These are phyloP conservation scores for Phytophthora pinifolia DNA, from an alignment of 352 stramenopile genomes.

Conservation along the genomic window DNA sequence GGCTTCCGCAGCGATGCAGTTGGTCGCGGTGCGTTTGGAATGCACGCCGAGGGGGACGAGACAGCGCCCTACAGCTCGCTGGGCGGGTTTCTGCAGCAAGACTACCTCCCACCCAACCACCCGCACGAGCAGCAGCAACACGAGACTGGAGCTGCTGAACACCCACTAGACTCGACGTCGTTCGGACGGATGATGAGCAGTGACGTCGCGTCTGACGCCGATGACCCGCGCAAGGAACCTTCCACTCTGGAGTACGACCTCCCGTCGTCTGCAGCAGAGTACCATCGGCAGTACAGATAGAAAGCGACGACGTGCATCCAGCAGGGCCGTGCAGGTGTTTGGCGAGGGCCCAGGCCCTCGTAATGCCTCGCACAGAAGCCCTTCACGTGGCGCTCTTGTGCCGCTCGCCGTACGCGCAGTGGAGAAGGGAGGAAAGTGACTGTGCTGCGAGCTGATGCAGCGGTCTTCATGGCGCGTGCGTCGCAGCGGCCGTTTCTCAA, in stretches of 20 bases:
- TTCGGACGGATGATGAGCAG: slow-evolving; percentile 50
- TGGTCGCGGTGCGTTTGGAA: slow-evolving; percentile 32
- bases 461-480: slow-evolving; percentile 9
- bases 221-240: slow-evolving; percentile 28
- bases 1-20: slow-evolving; percentile 29
- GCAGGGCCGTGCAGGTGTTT: slow-evolving; percentile 11
- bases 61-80: slow-evolving; percentile 49
- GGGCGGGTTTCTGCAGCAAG: slow-evolving; percentile 59
- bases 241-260: slow-evolving; percentile 36
- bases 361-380: slow-evolving; percentile 15
- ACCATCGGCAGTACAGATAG: slow-evolving; percentile 47
- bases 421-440: slow-evolving; percentile 11
- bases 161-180: slow-evolving; percentile 43
- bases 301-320: slow-evolving; percentile 19
- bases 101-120: slow-evolving; percentile 50
- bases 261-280: slow-evolving; percentile 39
- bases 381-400: slow-evolving; percentile 15
- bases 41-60: slow-evolving; percentile 27
- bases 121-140: slow-evolving; percentile 30
- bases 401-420: slow-evolving; percentile 6
- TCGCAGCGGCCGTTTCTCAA: slow-evolving; percentile 16
- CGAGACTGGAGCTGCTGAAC: slow-evolving; percentile 23
- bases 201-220: slow-evolving; percentile 20
- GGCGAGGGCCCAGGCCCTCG: background rate
- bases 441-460: slow-evolving; percentile 7